Base-by-base conservation (phyloP, 768 basidiomycete species). In the Melanogaster broomeanus region DNA sequence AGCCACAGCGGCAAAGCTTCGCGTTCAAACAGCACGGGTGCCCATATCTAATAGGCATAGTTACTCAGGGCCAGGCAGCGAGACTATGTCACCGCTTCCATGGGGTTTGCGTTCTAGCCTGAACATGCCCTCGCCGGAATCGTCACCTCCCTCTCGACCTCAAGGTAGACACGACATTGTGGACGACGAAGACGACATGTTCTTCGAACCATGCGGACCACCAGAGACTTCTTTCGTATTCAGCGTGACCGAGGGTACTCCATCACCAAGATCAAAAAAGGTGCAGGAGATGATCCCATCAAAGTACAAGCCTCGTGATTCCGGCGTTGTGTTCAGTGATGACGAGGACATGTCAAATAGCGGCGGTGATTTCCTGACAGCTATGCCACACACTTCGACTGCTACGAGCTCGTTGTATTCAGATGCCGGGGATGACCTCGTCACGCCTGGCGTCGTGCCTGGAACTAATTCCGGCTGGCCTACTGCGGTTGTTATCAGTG, bases 251-350 rank as follows among this genome's bases (percentile, higher is more conserved):
- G 73, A 75, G 22, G 74, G 72, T 37, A 84, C 85, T 0, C 85
- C 87, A 12, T 83, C 78, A 28, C 87, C 79, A 3, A 65, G 74
- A 43, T 65, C 74, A 24, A 61, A 74, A 69, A 69, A 58, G 41
- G 61, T 51, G 45, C 60, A 60, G 53, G 48, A 63, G 3, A 60
- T 74, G 27, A 63, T 89, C 39, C 81, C 80, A 25, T 82, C 79
- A 61, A 92, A 91, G 68, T 90, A 81, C 70, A 81, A 81, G 47
- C 79, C 81, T n/a, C 75, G 82, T 12, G 87, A 90, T 64, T 88
- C 87, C 1, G 82, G 85, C 12, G 70, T 86, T 35, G 78, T 74
- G 7, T 64, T 86, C 5, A 82, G 78, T 57, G 85, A 88, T 40
- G 87, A 88, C 44, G 82, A 83, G 45, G 66, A 66, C 40, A 72